phyloP scores from a whole-genome alignment of 179 eudicot species.

The Beta lomatogona region DNA sequence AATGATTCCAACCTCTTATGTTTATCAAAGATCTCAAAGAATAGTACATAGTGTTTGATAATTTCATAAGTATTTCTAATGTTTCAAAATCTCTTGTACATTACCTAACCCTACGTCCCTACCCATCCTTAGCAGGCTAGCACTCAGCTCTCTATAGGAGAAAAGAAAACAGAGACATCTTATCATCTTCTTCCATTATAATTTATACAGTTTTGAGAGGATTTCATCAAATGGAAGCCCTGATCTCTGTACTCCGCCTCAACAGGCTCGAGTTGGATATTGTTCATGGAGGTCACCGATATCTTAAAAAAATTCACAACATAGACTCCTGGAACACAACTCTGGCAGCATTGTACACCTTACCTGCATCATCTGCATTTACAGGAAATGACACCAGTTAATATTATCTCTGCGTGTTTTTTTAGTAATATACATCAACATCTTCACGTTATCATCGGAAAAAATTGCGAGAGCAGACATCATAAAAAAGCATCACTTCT shows the following conservation, averaged over 20 bases:
- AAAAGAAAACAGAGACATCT: neutral
- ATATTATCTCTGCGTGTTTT: too few species aligned
- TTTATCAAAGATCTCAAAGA: neutral
- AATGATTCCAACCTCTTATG: too few species aligned
- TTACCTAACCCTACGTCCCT: neutral
- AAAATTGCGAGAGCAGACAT: neutral
- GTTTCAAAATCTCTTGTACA: neutral
- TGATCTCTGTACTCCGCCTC: neutral
- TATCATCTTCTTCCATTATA: too few species aligned
- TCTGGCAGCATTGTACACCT: conserved; percentile 56
- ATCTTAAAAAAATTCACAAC: conserved; percentile 34
- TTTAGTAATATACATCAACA: too few species aligned
- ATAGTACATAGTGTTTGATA: neutral
- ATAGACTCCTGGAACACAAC: conserved; percentile 55
- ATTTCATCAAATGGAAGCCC: conserved; percentile 2
- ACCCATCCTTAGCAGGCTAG: neutral
- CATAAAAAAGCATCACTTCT: neutral
- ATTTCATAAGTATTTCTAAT: neutral
- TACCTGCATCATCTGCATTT: conserved; percentile 68
- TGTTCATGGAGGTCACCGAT: neutral
- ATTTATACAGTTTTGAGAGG: neutral
- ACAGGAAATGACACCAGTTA: conserved; percentile 17
- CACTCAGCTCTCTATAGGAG: neutral
- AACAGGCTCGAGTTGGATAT: neutral
- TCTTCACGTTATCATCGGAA: neutral